These are phyloP conservation scores for Grigorovia yakushimaensis DNA, from an alignment of 805 yeast species.

Conservation along the genomic window DNA sequence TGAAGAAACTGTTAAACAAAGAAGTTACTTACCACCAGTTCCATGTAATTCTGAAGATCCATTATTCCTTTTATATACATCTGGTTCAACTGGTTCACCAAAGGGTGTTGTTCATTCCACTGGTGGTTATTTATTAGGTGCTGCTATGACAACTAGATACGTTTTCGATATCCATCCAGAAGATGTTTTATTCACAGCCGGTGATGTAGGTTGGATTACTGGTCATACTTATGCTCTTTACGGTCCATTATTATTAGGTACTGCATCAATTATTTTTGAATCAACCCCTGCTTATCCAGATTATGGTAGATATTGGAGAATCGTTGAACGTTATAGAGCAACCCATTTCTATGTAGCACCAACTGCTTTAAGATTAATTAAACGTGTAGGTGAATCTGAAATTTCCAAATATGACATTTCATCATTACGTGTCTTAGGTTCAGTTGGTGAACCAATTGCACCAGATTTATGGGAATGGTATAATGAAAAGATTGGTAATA, in stretches of 20 bases:
- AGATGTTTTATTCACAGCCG: constrained; percentile 90
- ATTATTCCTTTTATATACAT: constrained; percentile 86
- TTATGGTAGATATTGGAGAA: constrained; percentile 93
- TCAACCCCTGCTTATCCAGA: constrained; percentile 97
- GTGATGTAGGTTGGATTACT: constrained; percentile 98
- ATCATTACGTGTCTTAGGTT: constrained; percentile 85
- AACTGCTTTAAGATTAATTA: constrained; percentile 87
- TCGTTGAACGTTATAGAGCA: constrained; percentile 79
- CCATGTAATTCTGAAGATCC: constrained; percentile 92
- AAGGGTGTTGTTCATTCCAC: constrained; percentile 96
- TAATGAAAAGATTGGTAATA: constrained; percentile 82
- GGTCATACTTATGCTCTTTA: constrained; percentile 95
- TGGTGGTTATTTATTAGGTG: constrained; percentile 90
- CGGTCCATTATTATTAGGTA: constrained; percentile 85
- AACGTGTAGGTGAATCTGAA: constrained; percentile 79
- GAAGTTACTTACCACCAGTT: constrained; percentile 78
- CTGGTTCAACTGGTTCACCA: constrained; percentile 97
- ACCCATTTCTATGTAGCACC: constrained; percentile 98
- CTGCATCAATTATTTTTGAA: constrained; percentile 88
- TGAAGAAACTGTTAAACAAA: constrained; percentile 71
- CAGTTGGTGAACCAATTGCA: constrained; percentile 98
- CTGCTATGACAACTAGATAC: constrained; percentile 82
- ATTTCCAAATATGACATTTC: constrained; percentile 74
- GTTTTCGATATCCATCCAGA: constrained; percentile 86
- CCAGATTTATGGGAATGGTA: constrained; percentile 99